A percentile compares a stretch with the other conserved stretches of the same genome.
phyloP scores from a whole-genome alignment of 179 eudicot genomes.

The Heliamphora pulchella region DNA sequence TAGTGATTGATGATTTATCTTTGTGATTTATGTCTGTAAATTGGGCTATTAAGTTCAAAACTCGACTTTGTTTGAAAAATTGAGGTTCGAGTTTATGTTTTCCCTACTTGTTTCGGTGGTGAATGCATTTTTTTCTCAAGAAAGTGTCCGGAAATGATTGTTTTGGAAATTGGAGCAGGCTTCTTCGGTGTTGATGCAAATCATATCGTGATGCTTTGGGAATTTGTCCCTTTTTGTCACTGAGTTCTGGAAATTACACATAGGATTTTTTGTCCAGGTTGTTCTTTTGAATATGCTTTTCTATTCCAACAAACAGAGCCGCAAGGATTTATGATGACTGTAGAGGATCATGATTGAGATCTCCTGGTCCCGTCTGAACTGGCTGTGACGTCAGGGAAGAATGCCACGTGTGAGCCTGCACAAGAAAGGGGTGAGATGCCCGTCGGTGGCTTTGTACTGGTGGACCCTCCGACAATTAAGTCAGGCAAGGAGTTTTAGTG shows the following conservation, averaged over 20 bases:
- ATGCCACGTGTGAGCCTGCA: no score
- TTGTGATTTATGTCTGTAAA: not conserved
- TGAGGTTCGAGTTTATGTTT: not conserved
- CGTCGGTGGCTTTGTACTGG: no score
- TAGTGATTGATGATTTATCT: not conserved
- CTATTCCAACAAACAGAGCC: not conserved
- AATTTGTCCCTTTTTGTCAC: not conserved
- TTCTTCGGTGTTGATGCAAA: not conserved
- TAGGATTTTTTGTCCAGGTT: not conserved
- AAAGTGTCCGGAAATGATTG: not conserved
- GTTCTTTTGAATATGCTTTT: not conserved
- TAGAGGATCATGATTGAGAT: no score
- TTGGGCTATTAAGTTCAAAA: not conserved
- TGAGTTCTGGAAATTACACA: not conserved
- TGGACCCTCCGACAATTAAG: no score
- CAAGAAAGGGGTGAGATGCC: no score
- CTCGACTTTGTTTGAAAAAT: not conserved
- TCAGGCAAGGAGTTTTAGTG: no score
- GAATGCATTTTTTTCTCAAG: not conserved
- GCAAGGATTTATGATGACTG: not conserved
- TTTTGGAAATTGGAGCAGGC: not conserved
- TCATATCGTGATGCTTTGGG: not conserved
- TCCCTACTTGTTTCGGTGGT: not conserved
- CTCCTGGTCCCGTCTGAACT: no score
- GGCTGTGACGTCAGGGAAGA: no score